These are phyloP conservation scores for Camelina hispida DNA, from an alignment of 345 rosid genomes.

Conservation along the genomic window DNA sequence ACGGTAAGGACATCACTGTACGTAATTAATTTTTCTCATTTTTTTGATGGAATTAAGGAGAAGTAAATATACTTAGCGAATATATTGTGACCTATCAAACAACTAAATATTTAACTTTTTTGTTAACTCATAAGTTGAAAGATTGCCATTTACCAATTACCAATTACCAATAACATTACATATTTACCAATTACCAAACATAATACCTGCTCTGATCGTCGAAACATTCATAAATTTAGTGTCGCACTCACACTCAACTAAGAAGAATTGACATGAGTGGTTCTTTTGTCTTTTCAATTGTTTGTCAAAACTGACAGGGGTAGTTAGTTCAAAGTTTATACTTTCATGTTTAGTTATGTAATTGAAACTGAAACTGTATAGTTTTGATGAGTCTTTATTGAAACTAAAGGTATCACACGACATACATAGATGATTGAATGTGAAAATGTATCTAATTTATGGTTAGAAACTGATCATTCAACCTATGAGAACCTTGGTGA, in stretches of 20 bases:
- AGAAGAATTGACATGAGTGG: constrained; percentile 34
- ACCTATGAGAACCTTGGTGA: too few species aligned
- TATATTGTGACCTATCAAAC: background rate
- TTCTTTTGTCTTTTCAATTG: background rate
- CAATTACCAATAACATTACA: constrained; percentile 10
- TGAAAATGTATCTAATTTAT: background rate
- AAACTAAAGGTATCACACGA: background rate
- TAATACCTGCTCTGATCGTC: constrained; percentile 26
- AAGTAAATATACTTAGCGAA: background rate
- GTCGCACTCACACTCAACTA: constrained; percentile 32
- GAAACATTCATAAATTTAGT: constrained; percentile 21
- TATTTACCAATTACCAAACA: constrained; percentile 32
- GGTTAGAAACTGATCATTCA: background rate
- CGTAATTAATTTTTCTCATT: background rate
- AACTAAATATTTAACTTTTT: background rate
- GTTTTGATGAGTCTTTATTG: constrained; percentile 11
- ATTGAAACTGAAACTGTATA: background rate
- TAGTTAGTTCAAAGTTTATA: constrained; percentile 16
- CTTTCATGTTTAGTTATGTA: constrained; percentile 11
- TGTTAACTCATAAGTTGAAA: background rate
- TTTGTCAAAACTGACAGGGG: too few species aligned
- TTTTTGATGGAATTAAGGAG: background rate
- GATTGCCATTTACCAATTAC: constrained; percentile 8
- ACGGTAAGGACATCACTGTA: background rate
- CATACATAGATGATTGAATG: background rate